Conservation (phyloP, 306 rosid species). For the Chamaecrista fasciculata region DNA sequence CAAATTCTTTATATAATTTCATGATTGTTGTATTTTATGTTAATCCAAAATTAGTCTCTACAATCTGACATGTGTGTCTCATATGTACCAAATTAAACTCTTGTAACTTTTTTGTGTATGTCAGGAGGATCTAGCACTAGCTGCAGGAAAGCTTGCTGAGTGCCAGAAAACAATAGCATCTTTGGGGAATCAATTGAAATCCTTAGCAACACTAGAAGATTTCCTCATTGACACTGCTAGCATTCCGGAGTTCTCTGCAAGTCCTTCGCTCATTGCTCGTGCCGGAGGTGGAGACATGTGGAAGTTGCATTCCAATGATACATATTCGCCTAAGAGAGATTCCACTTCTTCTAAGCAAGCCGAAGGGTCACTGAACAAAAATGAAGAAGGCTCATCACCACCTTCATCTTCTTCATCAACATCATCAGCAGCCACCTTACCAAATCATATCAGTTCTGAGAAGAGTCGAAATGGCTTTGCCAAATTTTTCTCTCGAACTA, state of each 20-base stretch:
- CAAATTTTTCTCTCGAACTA: slow-evolving; percentile 65
- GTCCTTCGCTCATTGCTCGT: slow-evolving; percentile 35
- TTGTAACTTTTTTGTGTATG: slow-evolving; percentile 13
- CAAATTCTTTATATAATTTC: too few relatives aligned
- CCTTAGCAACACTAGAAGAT: slow-evolving; percentile 76
- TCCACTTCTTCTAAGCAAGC: slow-evolving; percentile 33
- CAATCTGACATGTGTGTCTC: not conserved
- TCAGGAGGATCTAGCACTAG: slow-evolving; percentile 78
- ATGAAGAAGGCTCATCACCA: slow-evolving; percentile 45
- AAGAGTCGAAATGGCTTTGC: slow-evolving; percentile 76
- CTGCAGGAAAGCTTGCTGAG: slow-evolving; percentile 86
- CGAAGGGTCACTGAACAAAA: slow-evolving; percentile 35
- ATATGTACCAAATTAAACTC: too few relatives aligned
- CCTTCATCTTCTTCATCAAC: slow-evolving; percentile 44
- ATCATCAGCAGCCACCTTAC: slow-evolving; percentile 36
- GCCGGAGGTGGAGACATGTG: slow-evolving; percentile 39
- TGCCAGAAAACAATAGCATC: slow-evolving; percentile 90
- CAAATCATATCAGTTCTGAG: slow-evolving; percentile 55
- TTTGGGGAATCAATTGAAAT: slow-evolving; percentile 71
- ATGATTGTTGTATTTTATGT: too few relatives aligned
- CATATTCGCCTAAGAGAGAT: slow-evolving; percentile 58
- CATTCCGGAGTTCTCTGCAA: slow-evolving; percentile 48
- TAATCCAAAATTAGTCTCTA: not conserved
- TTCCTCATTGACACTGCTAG: slow-evolving; percentile 60
- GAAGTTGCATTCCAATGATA: slow-evolving; percentile 43